Evolutionary conservation across 2,329 filamentous ascomycete genomes (phyloP).

Genomic region (Claviceps quebecensis): DNA sequence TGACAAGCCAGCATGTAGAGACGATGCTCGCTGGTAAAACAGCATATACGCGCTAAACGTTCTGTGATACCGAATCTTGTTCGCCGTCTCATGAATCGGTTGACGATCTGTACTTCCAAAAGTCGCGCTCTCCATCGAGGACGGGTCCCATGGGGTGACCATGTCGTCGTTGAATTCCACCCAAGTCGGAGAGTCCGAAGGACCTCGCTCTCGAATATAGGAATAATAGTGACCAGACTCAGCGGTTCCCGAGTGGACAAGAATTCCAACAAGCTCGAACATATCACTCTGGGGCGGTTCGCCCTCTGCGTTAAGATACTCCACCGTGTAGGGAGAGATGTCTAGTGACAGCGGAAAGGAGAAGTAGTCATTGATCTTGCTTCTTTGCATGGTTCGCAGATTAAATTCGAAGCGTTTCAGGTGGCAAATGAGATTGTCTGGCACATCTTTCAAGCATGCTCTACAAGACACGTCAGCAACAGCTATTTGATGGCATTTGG

Average conservation of each 20-base stretch:
- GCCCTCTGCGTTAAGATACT: constrained; percentile 53
- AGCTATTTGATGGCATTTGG: not conserved
- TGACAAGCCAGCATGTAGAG: constrained; percentile 29
- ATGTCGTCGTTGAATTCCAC: constrained; percentile 90
- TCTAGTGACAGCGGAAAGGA: constrained; percentile 73
- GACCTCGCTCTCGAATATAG: constrained; percentile 70
- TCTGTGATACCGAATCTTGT: constrained; percentile 45
- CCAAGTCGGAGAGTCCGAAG: constrained; percentile 44
- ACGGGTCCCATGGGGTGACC: constrained; percentile 62
- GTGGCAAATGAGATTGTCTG: constrained; percentile 90
- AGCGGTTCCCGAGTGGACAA: constrained; percentile 85
- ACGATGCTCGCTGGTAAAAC: constrained; percentile 76
- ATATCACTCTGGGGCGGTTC: constrained; percentile 47
- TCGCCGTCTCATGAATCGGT: constrained; percentile 26
- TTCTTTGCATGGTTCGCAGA: constrained; percentile 59
- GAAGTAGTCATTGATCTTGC: constrained; percentile 93
- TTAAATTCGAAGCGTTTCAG: constrained; percentile 82
- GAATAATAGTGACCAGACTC: constrained; percentile 97
- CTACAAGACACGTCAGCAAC: constrained; percentile 25
- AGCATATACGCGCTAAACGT: constrained; percentile 91
- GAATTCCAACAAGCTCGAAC: constrained; percentile 87
- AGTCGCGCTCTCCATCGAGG: constrained; percentile 58
- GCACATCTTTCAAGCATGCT: constrained; percentile 81
- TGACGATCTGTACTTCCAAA: constrained; percentile 57
- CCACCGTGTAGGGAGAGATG: constrained; percentile 81